Evolutionary conservation across 768 basidiomycete genomes (phyloP), one percentile per base, ranked within the genome.

Genomic region (Auriscalpium orientale): DNA sequence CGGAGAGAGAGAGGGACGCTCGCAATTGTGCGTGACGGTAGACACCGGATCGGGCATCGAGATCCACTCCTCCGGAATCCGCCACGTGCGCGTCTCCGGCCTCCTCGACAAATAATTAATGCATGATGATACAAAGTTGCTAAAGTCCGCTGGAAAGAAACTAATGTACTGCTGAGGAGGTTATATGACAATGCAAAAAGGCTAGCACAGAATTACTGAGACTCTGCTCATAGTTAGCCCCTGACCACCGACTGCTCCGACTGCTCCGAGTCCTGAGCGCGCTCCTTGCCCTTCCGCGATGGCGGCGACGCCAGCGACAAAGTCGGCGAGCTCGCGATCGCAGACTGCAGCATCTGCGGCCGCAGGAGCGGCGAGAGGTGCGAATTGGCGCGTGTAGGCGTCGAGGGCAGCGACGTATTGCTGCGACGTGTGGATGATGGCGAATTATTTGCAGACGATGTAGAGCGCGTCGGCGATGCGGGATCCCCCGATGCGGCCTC

Each of bases 401-500:
- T 57, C 16, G 15, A 18, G 8, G 62, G 62, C n/a, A 59, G 48
- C 4, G 56, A 54, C 21, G 56, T 43, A 18, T 43, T 8, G 56
- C 43, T 20, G 56, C 43, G 50, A 40, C 45, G 49, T 33, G 20
- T 33, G 2, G 64, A 56, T n/a, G 68, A 66, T 12, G 69, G 69
- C 48, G 57, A 56, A 43, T 60, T 34, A 33, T 62, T 62, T 8
- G 65, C 58, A n/a, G 60, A 55, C 3, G 60, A 43, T 20, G 58
- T 51, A 5, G 62, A 51, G 15, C 49, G 35, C 15, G 66, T 64
- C 62, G 59, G 68, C 62, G 46, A 46, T n/a, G 16, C 34, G 13
- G 54, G 56, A 22, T 71, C 71, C 18, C 73, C 83, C 62, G 74
- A 72, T 44, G 80, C 76, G 0, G 94, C 87, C 74, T 99, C 95